Evolutionary conservation across 1,284 basidiomycete genomes (phyloP).

Genomic region (Malassezia sympodialis): DNA sequence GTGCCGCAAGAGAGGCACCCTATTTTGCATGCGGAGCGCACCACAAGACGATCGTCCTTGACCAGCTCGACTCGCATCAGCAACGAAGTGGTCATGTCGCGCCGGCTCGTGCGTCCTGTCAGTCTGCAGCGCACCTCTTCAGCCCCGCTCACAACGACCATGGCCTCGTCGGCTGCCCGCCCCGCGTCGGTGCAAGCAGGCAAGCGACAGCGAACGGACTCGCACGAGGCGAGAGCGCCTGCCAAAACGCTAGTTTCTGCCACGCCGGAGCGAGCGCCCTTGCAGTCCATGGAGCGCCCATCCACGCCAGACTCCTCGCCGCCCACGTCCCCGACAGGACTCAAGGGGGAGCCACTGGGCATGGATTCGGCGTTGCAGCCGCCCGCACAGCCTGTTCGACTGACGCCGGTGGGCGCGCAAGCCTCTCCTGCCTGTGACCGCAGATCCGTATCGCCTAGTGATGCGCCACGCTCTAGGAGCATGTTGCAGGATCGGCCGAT

Average conservation of each 20-base stretch:
- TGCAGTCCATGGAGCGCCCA: background rate
- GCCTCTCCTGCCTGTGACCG: background rate
- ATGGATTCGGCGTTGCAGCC: background rate
- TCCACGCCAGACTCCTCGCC: background rate
- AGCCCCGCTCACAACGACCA: background rate
- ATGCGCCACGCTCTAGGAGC: background rate
- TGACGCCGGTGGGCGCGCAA: no score
- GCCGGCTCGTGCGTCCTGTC: slow-evolving; percentile 5
- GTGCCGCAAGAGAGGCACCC: background rate
- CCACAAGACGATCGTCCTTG: background rate
- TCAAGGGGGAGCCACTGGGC: background rate
- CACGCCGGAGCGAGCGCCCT: background rate
- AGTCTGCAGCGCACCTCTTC: background rate
- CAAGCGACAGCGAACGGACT: background rate
- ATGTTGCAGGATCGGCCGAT: background rate
- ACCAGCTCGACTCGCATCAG: background rate
- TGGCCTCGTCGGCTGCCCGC: background rate
- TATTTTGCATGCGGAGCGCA: slow-evolving; percentile 6
- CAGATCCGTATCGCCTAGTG: background rate
- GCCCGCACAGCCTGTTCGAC: background rate
- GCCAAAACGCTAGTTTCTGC: slow-evolving; percentile 9
- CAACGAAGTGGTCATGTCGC: slow-evolving; percentile 15
- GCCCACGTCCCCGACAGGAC: background rate
- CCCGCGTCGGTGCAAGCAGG: background rate
- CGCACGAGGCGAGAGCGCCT: background rate